These are phyloP conservation scores for Nothomitra cinnamomea DNA, from an alignment of 2,329 filamentous ascomycete species.

Conservation along the genomic window DNA sequence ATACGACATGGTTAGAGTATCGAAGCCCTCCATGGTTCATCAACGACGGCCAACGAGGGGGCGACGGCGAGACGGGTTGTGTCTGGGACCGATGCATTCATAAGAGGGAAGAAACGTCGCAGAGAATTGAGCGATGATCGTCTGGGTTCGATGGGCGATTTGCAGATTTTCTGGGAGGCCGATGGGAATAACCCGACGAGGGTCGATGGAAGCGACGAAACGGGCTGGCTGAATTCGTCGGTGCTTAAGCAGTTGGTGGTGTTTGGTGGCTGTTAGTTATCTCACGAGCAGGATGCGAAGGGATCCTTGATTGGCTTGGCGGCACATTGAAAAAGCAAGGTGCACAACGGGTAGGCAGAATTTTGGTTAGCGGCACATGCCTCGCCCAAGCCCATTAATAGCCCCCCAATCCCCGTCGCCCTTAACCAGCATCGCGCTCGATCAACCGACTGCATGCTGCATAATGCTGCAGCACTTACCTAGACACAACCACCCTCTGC, in stretches of 20 bases:
- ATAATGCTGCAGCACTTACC: too few species aligned
- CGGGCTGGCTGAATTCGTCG: too few species aligned
- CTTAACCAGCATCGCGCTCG: too few species aligned
- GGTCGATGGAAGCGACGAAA: background rate
- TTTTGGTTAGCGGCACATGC: background rate
- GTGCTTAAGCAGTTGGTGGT: too few species aligned
- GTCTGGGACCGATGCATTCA: background rate
- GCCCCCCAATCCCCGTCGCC: background rate
- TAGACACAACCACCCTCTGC: too few species aligned
- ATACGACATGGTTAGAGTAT: slow-evolving; percentile 45
- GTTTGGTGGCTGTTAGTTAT: background rate
- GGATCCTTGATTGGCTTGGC: background rate
- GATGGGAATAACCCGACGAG: background rate
- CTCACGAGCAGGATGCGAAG: background rate
- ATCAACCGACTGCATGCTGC: too few species aligned
- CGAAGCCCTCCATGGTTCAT: slow-evolving; percentile 34
- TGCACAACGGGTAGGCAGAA: background rate
- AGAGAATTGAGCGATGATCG: background rate
- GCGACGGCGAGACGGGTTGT: background rate
- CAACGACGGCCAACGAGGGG: background rate
- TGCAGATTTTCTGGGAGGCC: background rate
- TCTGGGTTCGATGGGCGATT: background rate
- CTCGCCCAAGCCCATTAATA: background rate
- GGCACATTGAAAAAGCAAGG: background rate
- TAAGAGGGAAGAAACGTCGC: background rate